Base-by-base conservation (phyloP, 257 asterid genomes). In the Primulina eburnea region DNA sequence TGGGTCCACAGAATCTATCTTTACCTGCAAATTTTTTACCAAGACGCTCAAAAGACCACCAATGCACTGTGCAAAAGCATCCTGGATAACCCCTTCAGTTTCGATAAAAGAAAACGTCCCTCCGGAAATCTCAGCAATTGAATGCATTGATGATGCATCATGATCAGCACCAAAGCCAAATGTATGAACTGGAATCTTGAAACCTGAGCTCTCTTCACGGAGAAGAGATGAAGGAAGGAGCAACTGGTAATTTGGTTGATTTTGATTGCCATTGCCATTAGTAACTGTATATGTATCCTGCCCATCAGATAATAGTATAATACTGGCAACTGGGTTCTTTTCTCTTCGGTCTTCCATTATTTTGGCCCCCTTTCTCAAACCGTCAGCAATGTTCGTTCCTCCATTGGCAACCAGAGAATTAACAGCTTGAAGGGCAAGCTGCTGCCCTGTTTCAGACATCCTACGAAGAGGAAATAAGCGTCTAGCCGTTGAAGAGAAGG, bases 41-140 rank as follows among this genome's bases (percentile, higher is more conserved):
- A 90, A 90, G 20, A 94, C 97, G 62, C 99, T 94, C 79, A 94
- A 75, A 63, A 94, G 93, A 40, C 99, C 99, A 1, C 98, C 99
- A 47, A 94, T 94, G 82, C 99, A 94, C 79, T 94, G 99, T 11
- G 99, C 99, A 73, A 94, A 94, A 2, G 99, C 99, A 65, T 94
- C 97, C 81, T 94, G 99, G 55, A 94, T 94, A n/a, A 83, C 95
- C 20, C 95, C 82, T 78, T 94, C 99, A 1, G 97, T 85, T 81
- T 94, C 99, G 9, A 94, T 94, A 81, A 94, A 94, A 33, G 99
- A 94, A 74, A 94, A 94, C 0, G 97, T 91, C 64, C 99, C 99
- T 71, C 99, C 97, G 14, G 99, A 91, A 35, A 82, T 79, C 86
- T 94, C 99, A 0, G 99, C 85, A 65, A 94, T 88, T 4, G 96